Conservation (phyloP, 169 alveolate genomes). For the Plasmodium ovale region DNA sequence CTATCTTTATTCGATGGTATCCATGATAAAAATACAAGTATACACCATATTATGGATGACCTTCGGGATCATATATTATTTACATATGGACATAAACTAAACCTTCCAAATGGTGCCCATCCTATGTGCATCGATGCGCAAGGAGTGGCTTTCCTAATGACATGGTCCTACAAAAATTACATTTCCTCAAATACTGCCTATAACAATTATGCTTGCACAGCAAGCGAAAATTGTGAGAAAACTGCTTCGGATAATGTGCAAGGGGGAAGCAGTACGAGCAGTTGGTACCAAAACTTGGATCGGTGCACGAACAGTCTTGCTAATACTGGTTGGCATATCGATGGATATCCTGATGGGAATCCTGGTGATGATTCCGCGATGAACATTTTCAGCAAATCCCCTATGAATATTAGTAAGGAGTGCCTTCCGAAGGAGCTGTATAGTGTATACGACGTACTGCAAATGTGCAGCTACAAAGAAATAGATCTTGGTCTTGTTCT, state of each 20-base stretch:
- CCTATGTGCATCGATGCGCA: slow-evolving; percentile 22
- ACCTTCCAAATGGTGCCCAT: slow-evolving; percentile 17
- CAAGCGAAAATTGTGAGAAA: background rate
- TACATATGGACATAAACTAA: slow-evolving; percentile 15
- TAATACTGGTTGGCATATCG: background rate
- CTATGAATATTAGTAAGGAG: background rate
- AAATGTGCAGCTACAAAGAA: slow-evolving; percentile 34
- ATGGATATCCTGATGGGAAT: slow-evolving; percentile 3
- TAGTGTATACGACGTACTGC: slow-evolving; percentile 21
- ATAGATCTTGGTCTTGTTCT: slow-evolving; percentile 54
- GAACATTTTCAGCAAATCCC: background rate
- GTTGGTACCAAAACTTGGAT: background rate
- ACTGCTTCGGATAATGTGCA: too few relatives aligned
- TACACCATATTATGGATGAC: slow-evolving; percentile 1
- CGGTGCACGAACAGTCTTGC: too few relatives aligned
- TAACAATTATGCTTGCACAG: background rate
- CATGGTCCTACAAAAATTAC: slow-evolving; percentile 53
- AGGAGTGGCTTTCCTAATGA: slow-evolving; percentile 38
- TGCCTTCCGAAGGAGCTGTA: slow-evolving; percentile 20
- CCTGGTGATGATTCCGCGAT: slow-evolving; percentile 12
- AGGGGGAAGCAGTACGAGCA: background rate
- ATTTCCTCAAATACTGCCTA: background rate
- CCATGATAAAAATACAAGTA: slow-evolving; percentile 76
- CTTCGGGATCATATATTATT: slow-evolving; percentile 36
- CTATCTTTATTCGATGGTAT: slow-evolving; percentile 79